Conservation (phyloP, 176 grass and related monocot genomes). For the Cenchrus fungigraminus region DNA sequence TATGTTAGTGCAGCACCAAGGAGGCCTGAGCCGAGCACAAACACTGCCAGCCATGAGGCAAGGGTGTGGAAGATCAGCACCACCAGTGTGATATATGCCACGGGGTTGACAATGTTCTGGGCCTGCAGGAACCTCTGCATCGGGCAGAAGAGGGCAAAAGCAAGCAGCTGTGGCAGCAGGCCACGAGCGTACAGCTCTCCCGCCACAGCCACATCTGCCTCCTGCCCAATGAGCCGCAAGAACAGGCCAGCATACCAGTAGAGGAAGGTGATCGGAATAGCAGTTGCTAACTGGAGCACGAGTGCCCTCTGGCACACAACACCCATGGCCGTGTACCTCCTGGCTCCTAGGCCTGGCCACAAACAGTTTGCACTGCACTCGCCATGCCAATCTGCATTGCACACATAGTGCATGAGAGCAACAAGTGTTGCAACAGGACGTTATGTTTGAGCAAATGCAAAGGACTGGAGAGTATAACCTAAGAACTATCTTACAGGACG, state of each 20-base stretch:
- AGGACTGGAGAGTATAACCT: conserved; percentile 12
- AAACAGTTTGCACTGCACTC: conserved; percentile 80
- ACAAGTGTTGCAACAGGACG: background rate
- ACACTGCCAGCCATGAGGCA: conserved; percentile 58
- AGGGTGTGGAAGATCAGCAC: conserved; percentile 66
- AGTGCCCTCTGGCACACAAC: conserved; percentile 69
- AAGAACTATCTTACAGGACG: conserved; percentile 8
- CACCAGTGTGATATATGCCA: conserved; percentile 48
- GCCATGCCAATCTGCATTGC: conserved; percentile 77
- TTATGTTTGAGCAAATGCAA: conserved; percentile 4
- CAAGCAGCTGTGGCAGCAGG: conserved; percentile 59
- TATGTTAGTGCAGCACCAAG: conserved; percentile 49
- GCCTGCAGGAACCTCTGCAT: conserved; percentile 89
- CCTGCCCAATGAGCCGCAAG: conserved; percentile 60
- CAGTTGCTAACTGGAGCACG: conserved; percentile 54
- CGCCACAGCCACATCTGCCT: conserved; percentile 41
- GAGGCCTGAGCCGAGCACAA: conserved; percentile 47
- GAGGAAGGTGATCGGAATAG: conserved; percentile 58
- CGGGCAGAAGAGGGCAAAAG: conserved; percentile 76
- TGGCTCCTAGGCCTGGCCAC: conserved; percentile 83
- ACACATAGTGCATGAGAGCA: background rate
- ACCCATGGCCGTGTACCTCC: conserved; percentile 62
- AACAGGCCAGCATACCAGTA: conserved; percentile 70
- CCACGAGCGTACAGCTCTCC: conserved; percentile 68
- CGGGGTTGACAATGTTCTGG: conserved; percentile 69